Evolutionary conservation across 495 filamentous ascomycete genomes (phyloP), one percentile per base, ranked within the genome.

Genomic region (Beverwykella pulmonaria): DNA sequence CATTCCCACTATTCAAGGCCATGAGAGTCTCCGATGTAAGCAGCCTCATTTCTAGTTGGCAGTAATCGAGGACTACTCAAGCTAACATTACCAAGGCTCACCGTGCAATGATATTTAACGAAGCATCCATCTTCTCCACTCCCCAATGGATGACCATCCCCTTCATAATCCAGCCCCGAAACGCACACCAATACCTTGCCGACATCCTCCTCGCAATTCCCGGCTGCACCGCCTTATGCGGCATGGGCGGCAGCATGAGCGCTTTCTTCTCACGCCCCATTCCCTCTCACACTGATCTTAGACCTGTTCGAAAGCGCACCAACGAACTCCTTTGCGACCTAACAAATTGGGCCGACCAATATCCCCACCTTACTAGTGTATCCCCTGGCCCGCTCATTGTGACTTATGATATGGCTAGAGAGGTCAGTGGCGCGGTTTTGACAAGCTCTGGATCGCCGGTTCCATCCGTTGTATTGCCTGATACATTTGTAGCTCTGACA

Each of bases 141-240:
- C 60, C 29, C 4, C 44, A 63, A n/a, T 69, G 67, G 67, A 58
- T 69, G 60, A 65, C 60, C 0, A 19, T 65, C n/a, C 67, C 67
- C 3, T 69, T 69, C 54, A 15, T 17, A 17, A 39, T 26, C 1
- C 15, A 39, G 10, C 23, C 54, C 1, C 59, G 49, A 29, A 64
- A 59, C 34, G 60, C 60, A 7, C 67, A 59, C 30, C 53, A 59
- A n/a, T 36, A n/a, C 34, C 67, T 69, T 7, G 50, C 36, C 17
- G 67, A 69, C 48, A 49, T 69, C 23, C 34, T 69, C 15, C 61
- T 69, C 15, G 36, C 27, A 4, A 69, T 69, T 17, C 67, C 67
- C 23, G 53, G 7, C n/a, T 65, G 67, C 26, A 59, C 60, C 10
- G 34, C n/a, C 0, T 25, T 64, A 2, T 48, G 48, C 19, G 55